Evolutionary conservation across 495 filamentous ascomycete genomes (phyloP), one percentile per base, ranked within the genome.

Genomic region (Penicillium salamii): DNA sequence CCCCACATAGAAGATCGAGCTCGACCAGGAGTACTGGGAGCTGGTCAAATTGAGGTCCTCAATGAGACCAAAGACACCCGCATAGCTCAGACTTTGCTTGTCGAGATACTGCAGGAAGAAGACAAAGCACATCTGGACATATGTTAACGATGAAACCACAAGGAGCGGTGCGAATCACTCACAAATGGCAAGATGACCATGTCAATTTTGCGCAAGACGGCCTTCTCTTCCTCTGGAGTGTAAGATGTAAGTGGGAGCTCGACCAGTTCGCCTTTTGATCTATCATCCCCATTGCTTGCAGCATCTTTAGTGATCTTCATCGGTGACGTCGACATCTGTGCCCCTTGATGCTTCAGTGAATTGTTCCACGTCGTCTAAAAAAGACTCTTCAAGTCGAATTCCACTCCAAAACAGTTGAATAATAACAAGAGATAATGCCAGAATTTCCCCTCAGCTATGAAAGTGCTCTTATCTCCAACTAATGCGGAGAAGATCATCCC

Each of bases 61-160:
- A n/a, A 66, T 62, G 26, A 85, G 75, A 3, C 78, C 78, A 59
- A 83, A 83, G 28, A 83, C 72, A 5, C 69, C 69, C 2, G 78
- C 77, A 59, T 80, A 80, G 35, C 72, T 78, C 11, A 83, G 57
- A 15, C 76, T 79, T n/a, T 77, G 78, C 54, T 80, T 79, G 54
- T 82, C 78, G 29, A 81, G 76, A 35, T 75, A 66, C 23, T 63
- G 57, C 13, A 63, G 23, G 35, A 66, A 66, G 41, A 66, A 66
- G 14, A 66, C 54, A 17, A 58, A 63, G 39, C 63, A 66, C 57
- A 66, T 61, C 63, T 63, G 17, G 6, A 28, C 23, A 7, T 20
- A 3, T 38, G 5, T 18, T 26, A 5, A 26, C 15, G 21, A 14
- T 23, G 12, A 32, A 5, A 18, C 26, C 1, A 12, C 0, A 7